Conservation (phyloP, 2,329 filamentous ascomycete genomes). For the Arachnopeziza araneosa region DNA sequence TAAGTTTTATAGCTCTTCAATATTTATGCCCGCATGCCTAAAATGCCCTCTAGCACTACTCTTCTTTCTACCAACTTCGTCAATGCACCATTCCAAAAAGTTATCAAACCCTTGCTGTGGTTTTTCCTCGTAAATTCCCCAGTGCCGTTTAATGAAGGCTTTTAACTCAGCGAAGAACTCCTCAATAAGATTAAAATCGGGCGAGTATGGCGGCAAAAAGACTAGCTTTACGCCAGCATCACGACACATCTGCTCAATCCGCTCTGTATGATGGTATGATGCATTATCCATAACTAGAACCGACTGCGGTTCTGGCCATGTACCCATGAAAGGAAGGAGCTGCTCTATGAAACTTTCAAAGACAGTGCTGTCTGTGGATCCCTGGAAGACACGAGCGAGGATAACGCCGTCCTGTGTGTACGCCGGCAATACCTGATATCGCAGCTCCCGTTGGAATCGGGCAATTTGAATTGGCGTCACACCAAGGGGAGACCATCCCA, state of each 20-base stretch:
- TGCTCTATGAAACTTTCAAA: constrained; percentile 32
- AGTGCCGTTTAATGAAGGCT: constrained; percentile 22
- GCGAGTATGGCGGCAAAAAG: constrained; percentile 19
- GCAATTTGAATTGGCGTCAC: too few relatives aligned
- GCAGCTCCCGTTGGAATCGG: too few relatives aligned
- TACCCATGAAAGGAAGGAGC: constrained; percentile 30
- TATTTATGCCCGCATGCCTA: constrained; percentile 13
- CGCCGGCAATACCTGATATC: constrained; percentile 25
- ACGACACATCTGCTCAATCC: constrained; percentile 26
- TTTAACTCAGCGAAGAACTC: constrained; percentile 26
- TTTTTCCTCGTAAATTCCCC: constrained; percentile 12
- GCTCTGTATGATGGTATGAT: constrained; percentile 28
- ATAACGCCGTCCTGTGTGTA: constrained; percentile 26
- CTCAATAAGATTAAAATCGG: constrained; percentile 23
- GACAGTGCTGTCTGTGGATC: constrained; percentile 25
- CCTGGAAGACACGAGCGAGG: constrained; percentile 24
- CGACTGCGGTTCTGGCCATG: constrained; percentile 31
- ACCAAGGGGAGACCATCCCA: too few relatives aligned
- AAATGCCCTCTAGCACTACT: constrained; percentile 21
- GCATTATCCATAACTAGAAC: constrained; percentile 35
- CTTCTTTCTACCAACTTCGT: constrained; percentile 16
- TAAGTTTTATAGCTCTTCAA: constrained; percentile 14
- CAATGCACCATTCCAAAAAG: constrained; percentile 22
- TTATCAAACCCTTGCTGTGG: constrained; percentile 14
- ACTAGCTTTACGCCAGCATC: constrained; percentile 22